Evolutionary conservation across 768 basidiomycete genomes (phyloP), one percentile per base, ranked within the genome.

Genomic region (Mycena metata): DNA sequence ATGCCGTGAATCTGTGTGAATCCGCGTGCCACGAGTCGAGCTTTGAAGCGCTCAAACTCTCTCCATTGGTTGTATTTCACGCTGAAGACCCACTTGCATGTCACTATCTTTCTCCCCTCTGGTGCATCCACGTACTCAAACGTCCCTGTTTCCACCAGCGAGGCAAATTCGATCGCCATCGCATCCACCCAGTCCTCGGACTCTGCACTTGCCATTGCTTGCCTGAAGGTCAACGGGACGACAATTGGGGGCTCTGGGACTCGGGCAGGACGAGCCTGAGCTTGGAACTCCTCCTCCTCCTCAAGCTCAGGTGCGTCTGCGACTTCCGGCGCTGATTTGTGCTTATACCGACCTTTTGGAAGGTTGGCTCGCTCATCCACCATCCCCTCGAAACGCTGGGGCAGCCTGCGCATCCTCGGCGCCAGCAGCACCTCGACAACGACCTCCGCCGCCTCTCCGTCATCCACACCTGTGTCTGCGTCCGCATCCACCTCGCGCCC

Each of bases 241-340:
- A n/a, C 1, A 8, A 33, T 52, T 24, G 51, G 26, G 8, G 51
- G 9, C 17, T 4, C 17, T 52, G 51, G 30, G 30, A 52, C 30
- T 35, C 30, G 24, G 4, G 51, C 51, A 35, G 51, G 4, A 52
- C 30, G 51, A 7, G 51, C 51, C 8, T 52, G 51, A 35, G 51
- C 51, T 52, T 33, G 51, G 12, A 52, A 52, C 51, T n/a, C n/a
- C n/a, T 30, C 6, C 30, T 33, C 51, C 51, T 52, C 51, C 51
- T 55, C 52, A 21, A 55, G 52, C 52, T 21, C 52, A 39, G 35
- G 52, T 39, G 30, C 21, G 52, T 35, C 19, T 21, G n/a, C 17
- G 17, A 3, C 21, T 39, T n/a, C 21, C 23, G 33, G 16, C 17
- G 52, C 35, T 35, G 12, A 6, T 30, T 55, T 36, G 10, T 39